Evolutionary conservation across 345 rosid species (phyloP).

Genomic region (Eucalyptus regnans): DNA sequence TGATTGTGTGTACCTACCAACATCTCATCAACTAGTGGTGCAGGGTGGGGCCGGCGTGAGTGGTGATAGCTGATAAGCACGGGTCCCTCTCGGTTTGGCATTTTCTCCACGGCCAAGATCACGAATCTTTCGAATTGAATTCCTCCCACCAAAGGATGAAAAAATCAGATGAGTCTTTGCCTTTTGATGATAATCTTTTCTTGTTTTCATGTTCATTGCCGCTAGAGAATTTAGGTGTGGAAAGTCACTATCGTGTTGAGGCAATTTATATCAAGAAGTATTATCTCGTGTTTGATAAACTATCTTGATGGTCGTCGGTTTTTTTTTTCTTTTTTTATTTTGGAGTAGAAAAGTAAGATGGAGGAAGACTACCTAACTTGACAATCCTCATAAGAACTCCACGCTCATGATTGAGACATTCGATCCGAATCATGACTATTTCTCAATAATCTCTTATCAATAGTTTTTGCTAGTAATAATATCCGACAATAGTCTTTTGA

Average conservation of each 20-base stretch:
- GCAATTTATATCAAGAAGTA: not conserved
- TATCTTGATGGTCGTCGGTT: not conserved
- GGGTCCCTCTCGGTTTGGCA: not conserved
- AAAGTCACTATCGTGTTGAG: not conserved
- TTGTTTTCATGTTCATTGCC: not conserved
- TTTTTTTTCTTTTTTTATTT: no score
- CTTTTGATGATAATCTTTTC: not conserved
- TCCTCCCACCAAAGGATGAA: not conserved
- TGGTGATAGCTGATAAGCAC: not conserved
- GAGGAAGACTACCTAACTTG: not conserved
- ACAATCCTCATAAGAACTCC: not conserved
- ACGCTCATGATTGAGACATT: not conserved
- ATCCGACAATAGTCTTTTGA: no score
- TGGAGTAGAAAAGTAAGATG: not conserved
- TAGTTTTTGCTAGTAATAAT: not conserved
- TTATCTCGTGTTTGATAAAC: not conserved
- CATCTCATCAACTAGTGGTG: not conserved
- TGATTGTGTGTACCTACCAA: not conserved
- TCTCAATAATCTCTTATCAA: not conserved
- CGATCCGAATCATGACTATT: not conserved
- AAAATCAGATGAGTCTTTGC: not conserved
- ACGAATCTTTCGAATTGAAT: not conserved
- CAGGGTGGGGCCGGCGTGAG: not conserved
- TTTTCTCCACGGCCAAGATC: not conserved
- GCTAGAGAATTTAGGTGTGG: not conserved